Evolutionary conservation across 352 stramenopile species (phyloP), one percentile per base, ranked within the genome.

Genomic region (Thalassiosira hispida): DNA sequence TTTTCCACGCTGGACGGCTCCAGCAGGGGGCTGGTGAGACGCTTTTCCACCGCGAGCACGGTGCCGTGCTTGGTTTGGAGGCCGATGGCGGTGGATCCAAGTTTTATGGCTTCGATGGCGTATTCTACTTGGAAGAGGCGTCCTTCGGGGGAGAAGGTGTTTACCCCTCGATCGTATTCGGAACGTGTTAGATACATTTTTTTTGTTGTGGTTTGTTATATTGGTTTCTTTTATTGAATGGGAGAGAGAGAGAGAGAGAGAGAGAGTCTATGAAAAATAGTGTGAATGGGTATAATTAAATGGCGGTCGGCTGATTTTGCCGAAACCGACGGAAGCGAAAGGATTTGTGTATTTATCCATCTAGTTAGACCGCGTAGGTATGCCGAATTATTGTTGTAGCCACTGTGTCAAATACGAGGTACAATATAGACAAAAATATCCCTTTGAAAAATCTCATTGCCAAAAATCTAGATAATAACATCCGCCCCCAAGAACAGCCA

Each of bases 61-160:
- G 98, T 94, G 35, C 97, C 98, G 46, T 99, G 92, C 78, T 98
- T 98, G 23, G 97, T 99, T 81, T 97, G 94, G 53, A 99, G 95
- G 20, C 97, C 98, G 53, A 99, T 97, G 33, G 97, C 97, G 14
- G 97, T 99, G 61, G 97, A 99, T 18, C 98, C 98, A 49, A 99
- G 95, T 93, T 94, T 94, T 71, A 94, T 94, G 18, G 89, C 89
- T 76, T 94, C 89, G 69, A 99, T 99, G 63, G 97, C 97, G 84
- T 99, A 99, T 81, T 99, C 97, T 59, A 98, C 97, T 86, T 99
- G 97, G 86, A 99, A 99, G 33, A 99, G 94, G 79, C 98, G 95
- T 51, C 98, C 98, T 91, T 99, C 97, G 11, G 98, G 98, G 77
- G 96, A 98, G 85, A 99, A 99, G 22, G 97, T 99, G 92, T 99